Base-by-base conservation (phyloP, 805 yeast genomes). In the Teunomyces gatunensis region DNA sequence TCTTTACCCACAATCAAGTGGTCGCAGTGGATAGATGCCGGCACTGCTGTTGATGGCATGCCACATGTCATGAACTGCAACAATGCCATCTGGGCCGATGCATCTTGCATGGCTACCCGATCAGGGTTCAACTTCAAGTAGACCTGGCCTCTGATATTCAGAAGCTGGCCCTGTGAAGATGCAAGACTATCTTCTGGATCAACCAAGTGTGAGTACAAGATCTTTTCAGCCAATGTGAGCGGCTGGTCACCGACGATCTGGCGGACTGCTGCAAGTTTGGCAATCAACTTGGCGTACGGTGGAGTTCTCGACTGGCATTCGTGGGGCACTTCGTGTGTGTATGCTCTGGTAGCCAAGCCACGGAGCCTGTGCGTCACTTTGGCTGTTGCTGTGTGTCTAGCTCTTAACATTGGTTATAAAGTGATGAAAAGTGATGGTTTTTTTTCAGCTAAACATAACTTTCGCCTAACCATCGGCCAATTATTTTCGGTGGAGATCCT, bases 71-170 rank as follows among this genome's bases (percentile, higher is more conserved):
- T 94, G 75, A 94, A 94, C 73, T 94, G 99, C 59, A 94, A 76
- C 57, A 94, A 77, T n/a, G 99, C 99, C 89, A 92, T 94, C 73
- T 94, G 99, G 15, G 99, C 99, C 28, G 97, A 88, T n/a, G 99
- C 99, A 77, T 94, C 99, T 77, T 94, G 99, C 96, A 95, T 92
- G 23, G 99, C 99, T 42, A 94, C 98, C 67, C 99, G 83, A 67
- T 94, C 99, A 20, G 99, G 99, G 66, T 87, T 83, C 60, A 94
- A 79, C 75, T 94, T 94, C 67, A 94, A 79, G 72, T 94, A 94
- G 45, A 91, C 83, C 43, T 84, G 75, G 57, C 99, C 99, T 72
- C 99, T 83, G 53, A 85, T 71, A 56, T 79, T 78, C 45, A 73
- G 59, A 13, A 80, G 63, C 46, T 73, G 68, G 9, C 81, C 77